Percentiles rank a stretch among this genome's conserved stretches.
Conservation (phyloP, 805 yeast species). For the Lipomyces starkeyi region DNA sequence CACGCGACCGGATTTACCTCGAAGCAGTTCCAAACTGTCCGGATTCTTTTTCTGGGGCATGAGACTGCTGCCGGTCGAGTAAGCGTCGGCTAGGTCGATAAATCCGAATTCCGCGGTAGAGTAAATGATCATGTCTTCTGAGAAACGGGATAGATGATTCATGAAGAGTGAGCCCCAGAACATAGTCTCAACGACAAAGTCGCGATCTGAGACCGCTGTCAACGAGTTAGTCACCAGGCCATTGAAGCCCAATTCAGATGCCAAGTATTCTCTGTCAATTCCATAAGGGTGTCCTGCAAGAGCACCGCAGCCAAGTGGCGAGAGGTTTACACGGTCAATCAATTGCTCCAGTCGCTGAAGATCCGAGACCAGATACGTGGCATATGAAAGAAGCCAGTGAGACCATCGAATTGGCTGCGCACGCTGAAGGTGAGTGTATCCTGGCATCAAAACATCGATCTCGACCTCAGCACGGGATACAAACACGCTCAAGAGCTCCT, state of each 20-base stretch:
- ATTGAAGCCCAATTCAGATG: slow-evolving; percentile 76
- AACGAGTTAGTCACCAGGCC: slow-evolving; percentile 94
- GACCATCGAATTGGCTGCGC: slow-evolving; percentile 99
- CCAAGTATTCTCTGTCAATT: slow-evolving; percentile 91
- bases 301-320: slow-evolving; percentile 97
- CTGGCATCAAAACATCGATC: slow-evolving; percentile 95
- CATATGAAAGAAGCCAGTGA: slow-evolving; percentile 94
- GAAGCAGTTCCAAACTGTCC: slow-evolving; percentile 88
- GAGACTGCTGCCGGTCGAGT: slow-evolving; percentile 96
- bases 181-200: slow-evolving; percentile 92
- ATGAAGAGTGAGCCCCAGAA: slow-evolving; percentile 95
- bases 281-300: slow-evolving; percentile 99
- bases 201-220: slow-evolving; percentile 97
- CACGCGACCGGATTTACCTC: slow-evolving; percentile 97
- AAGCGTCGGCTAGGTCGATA: slow-evolving; percentile 91
- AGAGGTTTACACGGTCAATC: slow-evolving; percentile 78
- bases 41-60: slow-evolving; percentile 99
- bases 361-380: slow-evolving; percentile 92
- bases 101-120: slow-evolving; percentile 98
- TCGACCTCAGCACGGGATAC: slow-evolving; percentile 79
- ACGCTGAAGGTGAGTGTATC: slow-evolving; percentile 97
- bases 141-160: slow-evolving; percentile 93
- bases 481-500: slow-evolving; percentile 59
- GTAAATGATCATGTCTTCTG: slow-evolving; percentile 93
- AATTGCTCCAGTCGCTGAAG: slow-evolving; percentile 82